Evolutionary conservation across 768 basidiomycete genomes (phyloP), one percentile per base, ranked within the genome.

Genomic region (Cystofilobasidium capitatum): DNA sequence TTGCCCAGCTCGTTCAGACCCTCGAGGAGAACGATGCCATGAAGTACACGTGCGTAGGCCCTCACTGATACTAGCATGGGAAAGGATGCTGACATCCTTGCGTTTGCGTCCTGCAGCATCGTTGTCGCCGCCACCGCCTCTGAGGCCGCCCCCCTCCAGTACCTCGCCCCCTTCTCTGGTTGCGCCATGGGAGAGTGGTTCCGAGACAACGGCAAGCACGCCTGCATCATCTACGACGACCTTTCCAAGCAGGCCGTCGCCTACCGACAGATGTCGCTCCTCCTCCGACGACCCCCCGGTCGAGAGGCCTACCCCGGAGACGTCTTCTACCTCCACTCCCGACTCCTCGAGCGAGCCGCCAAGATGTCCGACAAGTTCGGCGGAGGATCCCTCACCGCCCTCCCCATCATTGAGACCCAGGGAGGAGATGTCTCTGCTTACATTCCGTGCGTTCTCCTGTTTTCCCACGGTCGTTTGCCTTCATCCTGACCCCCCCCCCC

Each of bases 121-220:
- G 91, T 99, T 73, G 96, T 99, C 75, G 96, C 96, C 74, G 96
- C 96, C 73, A 99, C 96, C 69, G 96, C 96, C 66, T 97, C 93
- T 33, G 96, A 99, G 82, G 96, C 96, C 75, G 96, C 96, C 73
- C 96, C 96, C 73, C 84, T 99, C 66, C 96, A 99, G 79, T 99
- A 97, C 82, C 89, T 99, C 74, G 96, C 96, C 75, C 96, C 96
- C 73, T 99, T 99, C 91, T 94, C 96, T 73, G 96, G 96, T 71
- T 94, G 91, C 80, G 96, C 96, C 75, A 99, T 99, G 92, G 96
- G 96, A 79, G 96, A 99, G 82, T 99, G 94, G 94, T 99, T 99
- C 96, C 89, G 91, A 81, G 96, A 99, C 82, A 99, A 99, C 79
- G 94, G 92, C 82, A 97, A 94, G 82, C 96, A 99, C 80, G 93